phyloP scores from a whole-genome alignment of 805 yeast species.

The Brettanomyces sp. region DNA sequence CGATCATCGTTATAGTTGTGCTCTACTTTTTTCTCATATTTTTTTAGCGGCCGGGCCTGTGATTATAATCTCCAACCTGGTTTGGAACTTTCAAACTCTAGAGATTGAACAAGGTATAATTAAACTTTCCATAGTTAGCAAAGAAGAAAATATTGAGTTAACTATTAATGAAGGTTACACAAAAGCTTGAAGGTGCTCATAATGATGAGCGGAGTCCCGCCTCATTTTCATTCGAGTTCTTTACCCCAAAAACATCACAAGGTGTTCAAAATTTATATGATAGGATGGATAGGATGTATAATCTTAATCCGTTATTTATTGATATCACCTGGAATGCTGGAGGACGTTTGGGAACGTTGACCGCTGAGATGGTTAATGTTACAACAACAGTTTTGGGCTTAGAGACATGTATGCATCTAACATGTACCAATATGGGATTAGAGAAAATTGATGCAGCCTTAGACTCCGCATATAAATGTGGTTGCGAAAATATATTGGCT shows the following conservation, averaged over 20 bases:
- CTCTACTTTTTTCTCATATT: no score
- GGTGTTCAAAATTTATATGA: conserved; percentile 95
- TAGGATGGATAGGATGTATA: conserved; percentile 96
- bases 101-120: neutral
- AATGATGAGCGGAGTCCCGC: conserved; percentile 29
- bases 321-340: conserved; percentile 99
- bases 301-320: conserved; percentile 79
- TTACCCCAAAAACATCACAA: conserved; percentile 94
- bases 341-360: conserved; percentile 71
- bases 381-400: conserved; percentile 84
- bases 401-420: conserved; percentile 96
- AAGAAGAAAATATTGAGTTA: no score
- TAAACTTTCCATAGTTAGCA: neutral
- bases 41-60: no score
- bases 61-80: no score
- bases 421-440: conserved; percentile 91
- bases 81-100: neutral
- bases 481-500: conserved; percentile 92
- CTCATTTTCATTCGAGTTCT: conserved; percentile 92
- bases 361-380: conserved; percentile 87
- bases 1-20: no score
- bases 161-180: conserved; percentile 33
- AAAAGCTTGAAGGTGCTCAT: conserved; percentile 35
- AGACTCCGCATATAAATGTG: conserved; percentile 75
- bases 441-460: conserved; percentile 77